Evolutionary conservation across 2,329 filamentous ascomycete genomes (phyloP).

Genomic region (Eutypella sp.): DNA sequence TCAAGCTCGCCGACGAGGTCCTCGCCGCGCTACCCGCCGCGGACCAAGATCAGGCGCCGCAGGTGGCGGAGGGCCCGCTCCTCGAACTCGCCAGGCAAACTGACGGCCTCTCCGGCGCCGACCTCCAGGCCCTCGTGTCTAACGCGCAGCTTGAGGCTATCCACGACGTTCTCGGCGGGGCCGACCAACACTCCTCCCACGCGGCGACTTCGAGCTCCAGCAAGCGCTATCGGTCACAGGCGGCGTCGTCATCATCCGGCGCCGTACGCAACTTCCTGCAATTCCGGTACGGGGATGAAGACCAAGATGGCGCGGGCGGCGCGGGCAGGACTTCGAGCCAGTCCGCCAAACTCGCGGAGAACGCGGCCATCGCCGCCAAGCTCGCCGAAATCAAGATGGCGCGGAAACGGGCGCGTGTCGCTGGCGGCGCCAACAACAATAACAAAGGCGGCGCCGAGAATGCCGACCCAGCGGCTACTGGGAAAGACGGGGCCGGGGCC

Average conservation of each 20-base stretch:
- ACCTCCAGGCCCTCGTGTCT: conserved; percentile 90
- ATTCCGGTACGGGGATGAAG: conserved; percentile 71
- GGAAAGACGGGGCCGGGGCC: conserved; percentile 14
- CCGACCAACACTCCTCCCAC: too few relatives aligned
- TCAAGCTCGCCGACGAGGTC: conserved; percentile 65
- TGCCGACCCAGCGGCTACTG: conserved; percentile 15
- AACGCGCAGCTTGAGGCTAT: conserved; percentile 97
- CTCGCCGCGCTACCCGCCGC: conserved; percentile 26
- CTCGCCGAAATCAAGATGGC: conserved; percentile 72
- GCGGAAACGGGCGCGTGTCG: conserved; percentile 48
- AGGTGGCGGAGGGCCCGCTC: conserved; percentile 42
- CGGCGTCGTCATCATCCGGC: conserved; percentile 14
- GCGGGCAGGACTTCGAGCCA: conserved; percentile 41
- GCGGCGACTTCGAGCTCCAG: too few relatives aligned
- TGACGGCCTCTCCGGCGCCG: conserved; percentile 88
- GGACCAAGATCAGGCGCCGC: background rate
- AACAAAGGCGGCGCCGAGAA: conserved; percentile 3
- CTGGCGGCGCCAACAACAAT: conserved; percentile 34
- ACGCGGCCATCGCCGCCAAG: conserved; percentile 74
- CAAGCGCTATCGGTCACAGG: too few relatives aligned
- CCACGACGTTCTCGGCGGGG: conserved; percentile 80
- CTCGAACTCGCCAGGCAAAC: conserved; percentile 74
- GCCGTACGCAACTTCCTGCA: conserved; percentile 62
- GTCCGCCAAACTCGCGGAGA: conserved; percentile 62
- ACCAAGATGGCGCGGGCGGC: conserved; percentile 38